Evolutionary conservation across 2,329 filamentous ascomycete species (phyloP).

Genomic region (Ophioceras dolichostomum): DNA sequence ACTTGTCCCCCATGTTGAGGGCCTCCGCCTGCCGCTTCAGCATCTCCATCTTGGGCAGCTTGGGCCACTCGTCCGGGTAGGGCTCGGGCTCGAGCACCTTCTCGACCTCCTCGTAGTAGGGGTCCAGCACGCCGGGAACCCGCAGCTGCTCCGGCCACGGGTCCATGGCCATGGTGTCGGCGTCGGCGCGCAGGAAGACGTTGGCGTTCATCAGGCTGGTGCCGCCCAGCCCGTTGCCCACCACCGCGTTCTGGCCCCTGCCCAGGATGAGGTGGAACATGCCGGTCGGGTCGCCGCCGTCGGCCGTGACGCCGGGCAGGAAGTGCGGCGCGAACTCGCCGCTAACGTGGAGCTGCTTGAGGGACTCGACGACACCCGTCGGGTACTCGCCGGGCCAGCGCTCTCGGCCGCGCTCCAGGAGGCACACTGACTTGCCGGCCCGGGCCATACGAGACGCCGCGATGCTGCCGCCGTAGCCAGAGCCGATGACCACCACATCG

Average conservation of each 20-base stretch:
- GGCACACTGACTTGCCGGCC: slow-evolving; percentile 45
- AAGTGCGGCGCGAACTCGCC: slow-evolving; percentile 35
- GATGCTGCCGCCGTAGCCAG: slow-evolving; percentile 56
- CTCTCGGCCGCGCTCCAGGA: slow-evolving; percentile 53
- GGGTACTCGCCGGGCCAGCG: slow-evolving; percentile 57
- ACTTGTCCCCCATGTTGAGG: slow-evolving; percentile 38
- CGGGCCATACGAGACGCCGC: slow-evolving; percentile 54
- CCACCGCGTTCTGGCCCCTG: slow-evolving; percentile 49
- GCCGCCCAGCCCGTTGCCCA: slow-evolving; percentile 52
- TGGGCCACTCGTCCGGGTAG: slow-evolving; percentile 46
- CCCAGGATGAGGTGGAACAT: slow-evolving; percentile 53
- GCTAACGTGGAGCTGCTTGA: slow-evolving; percentile 41
- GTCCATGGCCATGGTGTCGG: slow-evolving; percentile 36
- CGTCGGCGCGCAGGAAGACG: slow-evolving; percentile 49
- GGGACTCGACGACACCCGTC: slow-evolving; percentile 27
- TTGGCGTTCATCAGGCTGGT: slow-evolving; percentile 57
- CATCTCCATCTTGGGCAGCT: slow-evolving; percentile 43
- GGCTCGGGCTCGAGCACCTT: slow-evolving; percentile 43
- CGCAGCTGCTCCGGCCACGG: slow-evolving; percentile 49
- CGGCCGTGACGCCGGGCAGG: slow-evolving; percentile 26
- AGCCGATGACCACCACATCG: slow-evolving; percentile 56
- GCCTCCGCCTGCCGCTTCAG: slow-evolving; percentile 42
- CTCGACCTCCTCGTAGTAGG: slow-evolving; percentile 43
- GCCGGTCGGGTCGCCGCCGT: slow-evolving; percentile 41
- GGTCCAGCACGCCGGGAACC: slow-evolving; percentile 25